Base-by-base conservation (phyloP, 2,329 filamentous ascomycete species). In the Xylaria sp. region DNA sequence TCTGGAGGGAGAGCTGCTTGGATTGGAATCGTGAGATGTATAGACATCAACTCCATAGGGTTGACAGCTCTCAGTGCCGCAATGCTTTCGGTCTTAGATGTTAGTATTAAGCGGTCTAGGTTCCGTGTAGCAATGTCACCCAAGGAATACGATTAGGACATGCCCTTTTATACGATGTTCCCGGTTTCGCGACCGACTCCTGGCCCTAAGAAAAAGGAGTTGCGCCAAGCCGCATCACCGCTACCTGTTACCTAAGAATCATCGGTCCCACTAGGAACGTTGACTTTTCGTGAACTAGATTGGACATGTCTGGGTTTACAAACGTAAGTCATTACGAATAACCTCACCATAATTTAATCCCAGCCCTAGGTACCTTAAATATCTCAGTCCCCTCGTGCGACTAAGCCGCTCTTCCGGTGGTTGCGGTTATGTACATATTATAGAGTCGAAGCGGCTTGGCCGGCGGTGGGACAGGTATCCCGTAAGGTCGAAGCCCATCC, bases 1-100 rank as follows among this genome's bases (percentile, higher is more conserved):
- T 48, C 50, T 59, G 59, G 52, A 47, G 43, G 20, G 52, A 45
- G 44, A 49, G 47, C 48, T 46, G 34, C 49, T 46, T 44, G 24
- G 22, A 22, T 9, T 29, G 42, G 37, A 16, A 47, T 50, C 40
- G 44, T 46, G 40, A 52, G 46, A 18, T 19, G 46, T 37, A 34
- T 48, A 22, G 46, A 40, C 37, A 48, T 42, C n/a, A 6, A 19
- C 19, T 48, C 46, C 46, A 48, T 41, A 40, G 37, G 46, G 38
- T 40, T 48, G 44, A 34, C 38, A 20, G 11, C 24, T 5, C 4
- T 46, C 19, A 39, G 38, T 6, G 37, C 46, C 38, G 17, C n/a
- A 13, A 29, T 22, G 20, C 4, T 19, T 29, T 48, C 16, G 7
- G 37, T 48, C 20, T 38, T 20, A n/a, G 46, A 48, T 48, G 38